Percentiles rank a stretch among this genome's conserved stretches.
Evolutionary conservation across 306 rosid species (phyloP).

Genomic region (Parietaria judaica): DNA sequence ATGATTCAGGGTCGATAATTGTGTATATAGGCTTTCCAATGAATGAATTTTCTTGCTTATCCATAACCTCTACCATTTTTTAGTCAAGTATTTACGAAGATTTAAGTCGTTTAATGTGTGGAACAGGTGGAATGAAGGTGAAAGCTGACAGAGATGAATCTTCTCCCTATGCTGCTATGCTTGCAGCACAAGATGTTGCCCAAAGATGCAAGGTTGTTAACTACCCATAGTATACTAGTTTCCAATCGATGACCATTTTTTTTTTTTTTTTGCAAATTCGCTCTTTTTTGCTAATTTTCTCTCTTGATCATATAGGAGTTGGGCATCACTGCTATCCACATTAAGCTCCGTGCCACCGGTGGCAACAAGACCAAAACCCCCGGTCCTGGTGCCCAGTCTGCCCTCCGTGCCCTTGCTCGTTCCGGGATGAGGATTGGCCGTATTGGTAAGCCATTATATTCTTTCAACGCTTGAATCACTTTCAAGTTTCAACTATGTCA

Average conservation of each 20-base stretch:
- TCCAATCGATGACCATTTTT: too few relatives aligned
- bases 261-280: background rate
- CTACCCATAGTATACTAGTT: background rate
- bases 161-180: conserved; percentile 87
- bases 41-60: too few relatives aligned
- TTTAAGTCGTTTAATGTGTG: background rate
- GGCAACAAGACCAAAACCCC: conserved; percentile 90
- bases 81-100: background rate
- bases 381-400: conserved; percentile 93
- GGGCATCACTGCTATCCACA: conserved; percentile 78
- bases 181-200: conserved; percentile 87
- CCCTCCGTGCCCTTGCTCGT: conserved; percentile 87
- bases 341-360: conserved; percentile 83
- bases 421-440: conserved; percentile 94
- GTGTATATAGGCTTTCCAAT: too few relatives aligned
- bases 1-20: too few relatives aligned
- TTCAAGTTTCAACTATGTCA: background rate
- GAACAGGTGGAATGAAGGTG: conserved; percentile 84
- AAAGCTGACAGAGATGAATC: conserved; percentile 85
- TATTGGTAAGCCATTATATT: conserved; percentile 40
- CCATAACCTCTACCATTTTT: too few relatives aligned
- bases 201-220: conserved; percentile 59
- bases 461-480: background rate
- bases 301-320: conserved; percentile 41
- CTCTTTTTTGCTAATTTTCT: background rate